Evolutionary conservation across 2,329 filamentous ascomycete genomes (phyloP), one percentile per base, ranked within the genome.

Genomic region (Polytolypa hystricis): DNA sequence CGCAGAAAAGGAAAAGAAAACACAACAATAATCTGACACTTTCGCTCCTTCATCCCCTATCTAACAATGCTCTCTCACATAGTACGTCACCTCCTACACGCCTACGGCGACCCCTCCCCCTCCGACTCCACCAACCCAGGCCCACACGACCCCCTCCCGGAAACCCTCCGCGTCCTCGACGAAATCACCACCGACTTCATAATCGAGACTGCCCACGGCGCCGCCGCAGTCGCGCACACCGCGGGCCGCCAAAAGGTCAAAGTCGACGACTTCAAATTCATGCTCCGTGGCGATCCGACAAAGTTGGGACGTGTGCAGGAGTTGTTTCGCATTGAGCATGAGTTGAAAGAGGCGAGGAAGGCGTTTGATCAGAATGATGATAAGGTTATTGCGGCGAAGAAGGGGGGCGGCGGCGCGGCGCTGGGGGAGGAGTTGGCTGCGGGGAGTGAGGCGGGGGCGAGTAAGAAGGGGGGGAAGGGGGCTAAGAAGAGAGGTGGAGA

Each of bases 161-260:
- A 86, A 55, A 95, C 87, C 7, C 73, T 94, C 42, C 79, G 82
- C 43, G 75, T 89, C 35, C 79, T 96, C 34, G 91, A 96, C 67
- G 87, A 95, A 64, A 89, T 96, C 49, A 77, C 94, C 42, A 94
- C 87, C 44, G 91, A 96, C 66, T 95, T 93, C 68, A 84, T 96
- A 57, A 85, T 93, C 56, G 85, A 91, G 58, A 79, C 91, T 37
- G 89, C 84, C 62, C 91, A 93, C 65, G 81, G 85, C 55, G 89
- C 91, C 3, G 84, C 86, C 4, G 77, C 84, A 30, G 79, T 81
- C 36, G 91, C 91, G 1, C 79, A 84, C 57, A 84, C 93, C 60
- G 79, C 83, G 2, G 81, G 86, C 0, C 82, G 91, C 2, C 84
- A 93, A 52, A 98, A 98, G 65, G 86, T 98, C 64, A 98, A 98